These are phyloP conservation scores for Colletotrichum paranaense DNA, from an alignment of 2,329 filamentous ascomycete species.

Conservation along the genomic window DNA sequence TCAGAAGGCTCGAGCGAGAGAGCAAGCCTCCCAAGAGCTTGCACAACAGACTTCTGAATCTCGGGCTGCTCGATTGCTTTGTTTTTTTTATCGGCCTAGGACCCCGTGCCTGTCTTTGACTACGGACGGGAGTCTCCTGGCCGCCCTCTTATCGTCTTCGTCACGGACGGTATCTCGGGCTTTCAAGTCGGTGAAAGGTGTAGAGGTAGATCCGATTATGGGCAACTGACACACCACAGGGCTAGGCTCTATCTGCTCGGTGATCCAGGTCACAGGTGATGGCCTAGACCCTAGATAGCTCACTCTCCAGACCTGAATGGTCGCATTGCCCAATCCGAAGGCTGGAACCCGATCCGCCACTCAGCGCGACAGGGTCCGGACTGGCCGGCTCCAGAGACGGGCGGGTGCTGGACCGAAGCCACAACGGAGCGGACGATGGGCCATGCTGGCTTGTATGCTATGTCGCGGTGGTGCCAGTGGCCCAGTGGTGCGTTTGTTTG, in stretches of 20 bases:
- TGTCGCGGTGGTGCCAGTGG: background rate
- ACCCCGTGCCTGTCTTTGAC: conserved; percentile 3
- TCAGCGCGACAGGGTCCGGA: conserved; percentile 10
- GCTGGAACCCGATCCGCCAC: conserved; percentile 4
- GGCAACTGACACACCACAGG: conserved; percentile 7
- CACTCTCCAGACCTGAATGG: background rate
- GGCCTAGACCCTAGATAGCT: background rate
- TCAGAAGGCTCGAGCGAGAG: background rate
- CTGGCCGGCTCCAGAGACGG: conserved; percentile 1
- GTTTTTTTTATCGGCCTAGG: background rate
- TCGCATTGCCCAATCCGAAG: conserved; percentile 5
- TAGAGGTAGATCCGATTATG: conserved; percentile 1
- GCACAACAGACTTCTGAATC: background rate
- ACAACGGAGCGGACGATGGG: conserved; percentile 12
- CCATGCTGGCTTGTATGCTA: background rate
- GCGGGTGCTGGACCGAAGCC: conserved; percentile 21
- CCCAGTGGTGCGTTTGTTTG: background rate
- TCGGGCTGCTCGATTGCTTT: background rate
- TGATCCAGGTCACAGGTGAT: conserved; percentile 1
- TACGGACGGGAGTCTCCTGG: background rate
- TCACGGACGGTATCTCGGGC: conserved; percentile 7
- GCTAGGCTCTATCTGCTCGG: background rate
- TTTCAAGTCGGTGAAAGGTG: conserved; percentile 18
- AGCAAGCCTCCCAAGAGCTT: background rate
- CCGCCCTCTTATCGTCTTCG: background rate